phyloP scores from a whole-genome alignment of 305 asterid genomes.

The Fraxinus paxiana region DNA sequence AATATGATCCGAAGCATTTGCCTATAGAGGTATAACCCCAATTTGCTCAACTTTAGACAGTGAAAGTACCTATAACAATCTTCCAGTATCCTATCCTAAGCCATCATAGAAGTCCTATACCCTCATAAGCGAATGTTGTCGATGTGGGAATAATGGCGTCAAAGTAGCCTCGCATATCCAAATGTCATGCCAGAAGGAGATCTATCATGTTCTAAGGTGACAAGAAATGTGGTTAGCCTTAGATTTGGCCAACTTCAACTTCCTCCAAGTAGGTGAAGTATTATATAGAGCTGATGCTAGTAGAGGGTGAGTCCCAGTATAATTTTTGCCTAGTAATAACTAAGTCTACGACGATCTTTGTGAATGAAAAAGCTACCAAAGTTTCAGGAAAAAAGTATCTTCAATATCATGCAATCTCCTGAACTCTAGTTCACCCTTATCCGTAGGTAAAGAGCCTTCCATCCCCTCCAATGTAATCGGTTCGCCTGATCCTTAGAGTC shows the following conservation, averaged over 20 bases:
- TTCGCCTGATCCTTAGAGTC: too few relatives aligned
- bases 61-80: background rate
- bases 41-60: background rate
- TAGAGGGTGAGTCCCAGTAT: too few relatives aligned
- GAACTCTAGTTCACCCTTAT: too few relatives aligned
- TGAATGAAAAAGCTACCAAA: background rate
- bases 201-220: background rate
- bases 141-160: background rate
- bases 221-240: background rate
- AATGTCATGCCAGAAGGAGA: background rate
- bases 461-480: too few relatives aligned
- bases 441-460: too few relatives aligned
- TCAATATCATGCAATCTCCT: too few relatives aligned
- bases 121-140: too few relatives aligned
- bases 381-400: background rate
- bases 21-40: background rate
- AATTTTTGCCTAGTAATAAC: too few relatives aligned
- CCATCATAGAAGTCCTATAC: too few relatives aligned
- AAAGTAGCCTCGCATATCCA: background rate
- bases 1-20: background rate
- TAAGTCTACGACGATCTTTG: background rate
- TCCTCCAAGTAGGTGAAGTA: background rate
- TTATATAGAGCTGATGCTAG: background rate
- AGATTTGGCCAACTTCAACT: background rate
- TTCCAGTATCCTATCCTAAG: too few relatives aligned